A percentile compares a stretch with the other conserved stretches of the same genome.
Conservation (phyloP, 2,329 filamentous ascomycete species). For the Colletotrichum eleusines region DNA sequence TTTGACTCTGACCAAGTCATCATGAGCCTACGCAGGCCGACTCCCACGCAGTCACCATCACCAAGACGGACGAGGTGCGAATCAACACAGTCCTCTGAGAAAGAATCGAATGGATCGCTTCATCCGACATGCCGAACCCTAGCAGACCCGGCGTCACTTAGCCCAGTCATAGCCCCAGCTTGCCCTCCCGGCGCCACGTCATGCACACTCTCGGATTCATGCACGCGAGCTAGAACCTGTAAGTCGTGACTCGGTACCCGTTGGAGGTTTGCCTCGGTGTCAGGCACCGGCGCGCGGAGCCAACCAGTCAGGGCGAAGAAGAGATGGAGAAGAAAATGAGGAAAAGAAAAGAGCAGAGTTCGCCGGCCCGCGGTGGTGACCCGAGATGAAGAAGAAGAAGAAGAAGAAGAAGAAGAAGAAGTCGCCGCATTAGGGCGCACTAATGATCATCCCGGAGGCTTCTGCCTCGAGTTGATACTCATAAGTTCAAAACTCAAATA, state of each 20-base stretch:
- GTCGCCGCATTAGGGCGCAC: not conserved
- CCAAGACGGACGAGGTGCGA: not conserved
- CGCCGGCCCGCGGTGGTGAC: not conserved
- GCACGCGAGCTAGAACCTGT: not conserved
- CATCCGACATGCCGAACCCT: not conserved
- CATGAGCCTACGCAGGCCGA: not conserved
- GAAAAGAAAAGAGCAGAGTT: not conserved
- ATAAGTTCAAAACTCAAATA: not conserved
- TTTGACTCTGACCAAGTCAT: constrained; percentile 10
- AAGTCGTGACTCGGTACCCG: not conserved
- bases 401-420: not conserved
- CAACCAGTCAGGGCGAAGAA: not conserved
- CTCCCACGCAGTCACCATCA: not conserved
- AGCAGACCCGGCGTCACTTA: not conserved
- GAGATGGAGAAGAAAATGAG: too few relatives aligned
- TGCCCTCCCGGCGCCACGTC: constrained; percentile 5
- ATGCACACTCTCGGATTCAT: not conserved
- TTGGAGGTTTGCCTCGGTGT: not conserved
- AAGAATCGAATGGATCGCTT: not conserved
- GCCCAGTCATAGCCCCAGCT: not conserved
- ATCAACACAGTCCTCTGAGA: not conserved
- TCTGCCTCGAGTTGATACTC: not conserved
- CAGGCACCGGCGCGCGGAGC: not conserved
- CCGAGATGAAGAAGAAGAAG: too few relatives aligned
- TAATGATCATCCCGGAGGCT: not conserved